A percentile compares a stretch with the other conserved stretches of the same genome.
These are phyloP conservation scores for Sicyos baderoa DNA, from an alignment of 306 rosid species.

Conservation along the genomic window DNA sequence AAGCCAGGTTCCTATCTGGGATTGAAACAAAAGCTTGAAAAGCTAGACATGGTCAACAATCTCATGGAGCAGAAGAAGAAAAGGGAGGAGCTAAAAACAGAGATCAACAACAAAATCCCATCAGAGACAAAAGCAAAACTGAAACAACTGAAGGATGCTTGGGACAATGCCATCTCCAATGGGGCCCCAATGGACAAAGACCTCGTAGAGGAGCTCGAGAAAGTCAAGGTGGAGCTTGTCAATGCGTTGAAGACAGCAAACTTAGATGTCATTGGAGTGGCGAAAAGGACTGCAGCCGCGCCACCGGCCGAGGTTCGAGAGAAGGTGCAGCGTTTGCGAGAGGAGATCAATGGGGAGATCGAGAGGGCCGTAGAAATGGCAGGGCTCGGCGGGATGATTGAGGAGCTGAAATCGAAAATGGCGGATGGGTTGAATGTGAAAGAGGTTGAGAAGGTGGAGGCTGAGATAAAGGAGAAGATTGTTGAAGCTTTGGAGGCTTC, in stretches of 20 bases:
- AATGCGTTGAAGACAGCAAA: constrained; percentile 36
- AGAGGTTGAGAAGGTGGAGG: constrained; percentile 28
- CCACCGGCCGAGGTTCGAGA: too few relatives aligned
- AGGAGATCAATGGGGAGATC: constrained; percentile 36
- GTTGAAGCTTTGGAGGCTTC: constrained; percentile 36
- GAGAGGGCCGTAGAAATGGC: constrained; percentile 25
- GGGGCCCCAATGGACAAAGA: constrained; percentile 31
- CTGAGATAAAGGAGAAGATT: constrained; percentile 34
- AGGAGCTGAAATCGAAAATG: constrained; percentile 35
- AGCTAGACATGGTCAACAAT: constrained; percentile 29
- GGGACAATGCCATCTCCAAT: constrained; percentile 23
- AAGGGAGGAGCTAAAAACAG: constrained; percentile 31
- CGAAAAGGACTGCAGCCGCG: constrained; percentile 18
- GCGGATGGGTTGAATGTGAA: constrained; percentile 31
- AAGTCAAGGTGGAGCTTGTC: constrained; percentile 31
- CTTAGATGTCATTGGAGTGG: constrained; percentile 41
- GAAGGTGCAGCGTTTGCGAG: constrained; percentile 22
- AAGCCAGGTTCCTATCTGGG: constrained; percentile 39
- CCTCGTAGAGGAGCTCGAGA: constrained; percentile 28
- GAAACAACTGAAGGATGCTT: constrained; percentile 27
- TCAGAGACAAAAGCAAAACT: constrained; percentile 35
- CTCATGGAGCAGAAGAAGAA: constrained; percentile 32
- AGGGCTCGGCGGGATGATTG: constrained; percentile 25
- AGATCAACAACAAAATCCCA: constrained; percentile 45
- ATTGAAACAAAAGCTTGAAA: constrained; percentile 49